Evolutionary conservation across 768 basidiomycete genomes (phyloP).

Genomic region (Amanita muscaria): DNA sequence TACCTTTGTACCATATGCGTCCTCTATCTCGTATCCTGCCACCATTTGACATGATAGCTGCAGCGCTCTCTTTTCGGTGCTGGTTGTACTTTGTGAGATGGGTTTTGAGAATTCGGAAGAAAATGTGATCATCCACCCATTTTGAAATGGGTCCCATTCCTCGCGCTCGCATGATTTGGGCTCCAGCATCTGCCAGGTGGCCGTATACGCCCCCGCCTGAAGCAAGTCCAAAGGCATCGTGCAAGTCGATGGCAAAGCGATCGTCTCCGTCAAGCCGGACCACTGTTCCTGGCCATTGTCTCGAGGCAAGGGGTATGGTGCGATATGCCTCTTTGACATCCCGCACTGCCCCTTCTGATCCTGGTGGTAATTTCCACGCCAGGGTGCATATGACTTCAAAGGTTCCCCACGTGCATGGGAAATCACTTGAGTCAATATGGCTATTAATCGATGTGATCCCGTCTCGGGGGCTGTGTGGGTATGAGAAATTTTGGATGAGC

Average conservation of each 20-base stretch:
- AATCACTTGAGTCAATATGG: slow-evolving; percentile 16
- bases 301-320: background rate
- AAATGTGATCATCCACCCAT: slow-evolving; percentile 26
- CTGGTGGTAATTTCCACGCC: slow-evolving; percentile 7
- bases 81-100: background rate
- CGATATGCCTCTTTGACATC: slow-evolving; percentile 12
- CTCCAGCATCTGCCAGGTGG: slow-evolving; percentile 14
- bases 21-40: slow-evolving; percentile 18
- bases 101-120: slow-evolving; percentile 14
- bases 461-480: background rate
- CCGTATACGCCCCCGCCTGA: slow-evolving; percentile 21
- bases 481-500: slow-evolving; percentile 22
- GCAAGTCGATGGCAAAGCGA: slow-evolving; percentile 11
- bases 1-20: slow-evolving; percentile 10
- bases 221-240: slow-evolving; percentile 15
- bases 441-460: slow-evolving; percentile 17
- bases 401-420: slow-evolving; percentile 25
- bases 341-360: slow-evolving; percentile 1
- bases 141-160: slow-evolving; percentile 22
- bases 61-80: background rate
- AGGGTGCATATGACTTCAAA: slow-evolving; percentile 3
- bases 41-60: background rate
- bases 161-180: slow-evolving; percentile 14
- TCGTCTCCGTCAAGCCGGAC: background rate
- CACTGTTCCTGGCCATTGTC: slow-evolving; percentile 10